Evolutionary conservation across 148 eudicot species (phyloP).

Genomic region (Nepenthes mirabilis): DNA sequence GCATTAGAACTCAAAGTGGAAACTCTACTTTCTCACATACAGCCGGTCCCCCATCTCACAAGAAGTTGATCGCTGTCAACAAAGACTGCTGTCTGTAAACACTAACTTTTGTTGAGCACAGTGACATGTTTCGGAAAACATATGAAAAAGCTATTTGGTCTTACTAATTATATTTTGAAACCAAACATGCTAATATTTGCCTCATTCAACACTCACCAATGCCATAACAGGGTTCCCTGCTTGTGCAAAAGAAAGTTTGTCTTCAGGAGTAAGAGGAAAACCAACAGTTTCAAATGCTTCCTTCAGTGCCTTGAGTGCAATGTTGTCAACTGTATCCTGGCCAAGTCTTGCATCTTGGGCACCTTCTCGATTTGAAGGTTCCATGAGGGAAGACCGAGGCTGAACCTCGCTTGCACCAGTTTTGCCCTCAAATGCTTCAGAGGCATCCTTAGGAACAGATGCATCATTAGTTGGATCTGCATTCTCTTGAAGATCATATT

Average conservation of each 20-base stretch:
- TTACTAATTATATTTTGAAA: background rate
- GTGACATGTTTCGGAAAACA: no score
- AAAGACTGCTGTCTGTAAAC: no score
- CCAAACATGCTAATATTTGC: background rate
- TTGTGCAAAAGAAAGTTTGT: constrained; percentile 65
- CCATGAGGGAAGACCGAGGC: constrained; percentile 24
- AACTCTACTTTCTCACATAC: no score
- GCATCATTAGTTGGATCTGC: constrained; percentile 26
- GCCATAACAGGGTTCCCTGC: constrained; percentile 96
- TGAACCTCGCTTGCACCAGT: constrained; percentile 21
- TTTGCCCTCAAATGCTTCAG: constrained; percentile 22
- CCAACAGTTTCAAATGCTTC: constrained; percentile 90
- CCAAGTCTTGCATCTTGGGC: constrained; percentile 13
- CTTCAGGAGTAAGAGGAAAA: constrained; percentile 31
- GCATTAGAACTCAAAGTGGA: background rate
- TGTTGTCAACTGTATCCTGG: constrained; percentile 27
- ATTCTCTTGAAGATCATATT: constrained; percentile 23
- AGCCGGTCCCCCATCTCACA: no score
- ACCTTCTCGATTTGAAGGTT: constrained; percentile 28
- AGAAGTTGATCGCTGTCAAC: no score
- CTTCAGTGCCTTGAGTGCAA: constrained; percentile 62
- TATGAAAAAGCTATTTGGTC: background rate
- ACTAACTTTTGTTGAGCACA: no score
- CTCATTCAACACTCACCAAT: constrained; percentile 30
- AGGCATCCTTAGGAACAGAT: constrained; percentile 29